Evolutionary conservation across 78 protist genomes (phyloP).

Genomic region (Isochrysis galbana): DNA sequence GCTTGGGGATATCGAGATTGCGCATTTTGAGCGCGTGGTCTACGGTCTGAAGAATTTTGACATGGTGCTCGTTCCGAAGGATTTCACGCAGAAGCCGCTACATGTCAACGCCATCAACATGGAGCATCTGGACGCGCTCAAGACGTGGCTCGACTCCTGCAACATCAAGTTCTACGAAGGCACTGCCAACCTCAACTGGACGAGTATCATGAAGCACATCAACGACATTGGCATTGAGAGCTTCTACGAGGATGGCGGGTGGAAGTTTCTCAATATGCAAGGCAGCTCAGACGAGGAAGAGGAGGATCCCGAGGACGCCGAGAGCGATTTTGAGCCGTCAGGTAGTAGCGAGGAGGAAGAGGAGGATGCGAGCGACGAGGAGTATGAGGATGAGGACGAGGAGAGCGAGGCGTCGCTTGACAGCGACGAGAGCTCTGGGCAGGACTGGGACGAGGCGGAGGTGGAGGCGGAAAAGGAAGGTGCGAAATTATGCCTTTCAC

Average conservation of each 20-base stretch:
- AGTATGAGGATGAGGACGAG: conserved; percentile 57
- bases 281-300: conserved; percentile 9
- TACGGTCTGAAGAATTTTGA: conserved; percentile 81
- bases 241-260: conserved; percentile 81
- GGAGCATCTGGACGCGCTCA: conserved; percentile 68
- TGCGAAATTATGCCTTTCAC: background rate
- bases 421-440: conserved; percentile 13
- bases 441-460: conserved; percentile 63
- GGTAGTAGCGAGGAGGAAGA: conserved; percentile 50
- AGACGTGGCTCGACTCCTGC: conserved; percentile 81
- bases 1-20: conserved; percentile 88
- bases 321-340: background rate
- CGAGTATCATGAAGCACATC: conserved; percentile 68
- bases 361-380: conserved; percentile 28
- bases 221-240: conserved; percentile 46
- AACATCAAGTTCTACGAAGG: conserved; percentile 81
- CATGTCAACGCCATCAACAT: conserved; percentile 68
- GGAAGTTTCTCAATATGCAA: conserved; percentile 71
- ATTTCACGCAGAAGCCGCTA: conserved; percentile 64
- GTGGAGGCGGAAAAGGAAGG: conserved; percentile 41
- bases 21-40: conserved; percentile 86
- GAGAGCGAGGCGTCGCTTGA: conserved; percentile 54
- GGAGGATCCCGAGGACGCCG: conserved; percentile 3
- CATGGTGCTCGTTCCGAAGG: conserved; percentile 87
- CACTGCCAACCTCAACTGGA: conserved; percentile 74